Conservation (phyloP, 129 eudicot species). For the Pseudognaphalium luteoalbum region DNA sequence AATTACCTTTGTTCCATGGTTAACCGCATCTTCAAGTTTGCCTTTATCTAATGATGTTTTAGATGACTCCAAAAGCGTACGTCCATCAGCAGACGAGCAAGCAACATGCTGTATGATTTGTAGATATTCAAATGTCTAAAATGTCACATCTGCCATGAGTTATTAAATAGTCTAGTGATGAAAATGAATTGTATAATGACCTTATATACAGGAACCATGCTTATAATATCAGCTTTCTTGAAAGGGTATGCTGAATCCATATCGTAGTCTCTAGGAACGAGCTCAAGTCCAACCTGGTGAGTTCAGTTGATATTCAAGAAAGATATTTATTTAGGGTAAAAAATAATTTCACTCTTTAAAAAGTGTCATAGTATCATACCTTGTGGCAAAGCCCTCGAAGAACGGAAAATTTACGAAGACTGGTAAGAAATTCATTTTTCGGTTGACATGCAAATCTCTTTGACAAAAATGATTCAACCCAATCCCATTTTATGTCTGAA, state of each 20-base stretch:
- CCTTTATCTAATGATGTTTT: constrained; percentile 98
- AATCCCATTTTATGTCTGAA: constrained; percentile 60
- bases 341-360: not conserved
- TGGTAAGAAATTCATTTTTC: constrained; percentile 57
- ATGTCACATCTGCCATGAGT: not conserved
- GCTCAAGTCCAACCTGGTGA: constrained; percentile 91
- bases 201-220: constrained; percentile 96
- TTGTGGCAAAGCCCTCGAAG: constrained; percentile 97
- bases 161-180: not conserved
- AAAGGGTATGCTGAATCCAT: constrained; percentile 84
- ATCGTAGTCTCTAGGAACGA: constrained; percentile 91
- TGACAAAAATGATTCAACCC: constrained; percentile 72
- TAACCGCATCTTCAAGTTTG: constrained; percentile 96
- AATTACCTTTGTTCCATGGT: constrained; percentile 81
- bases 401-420: constrained; percentile 77
- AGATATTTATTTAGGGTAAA: not conserved
- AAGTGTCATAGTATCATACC: constrained; percentile 43
- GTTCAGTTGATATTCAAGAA: not conserved
- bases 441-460: constrained; percentile 80
- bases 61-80: constrained; percentile 90
- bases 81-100: constrained; percentile 98
- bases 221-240: constrained; percentile 70
- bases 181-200: constrained; percentile 30
- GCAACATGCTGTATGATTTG: constrained; percentile 73
- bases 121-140: not conserved